These are phyloP conservation scores for Nicotiana tabacum DNA, from an alignment of 257 asterid species.

Conservation along the genomic window DNA sequence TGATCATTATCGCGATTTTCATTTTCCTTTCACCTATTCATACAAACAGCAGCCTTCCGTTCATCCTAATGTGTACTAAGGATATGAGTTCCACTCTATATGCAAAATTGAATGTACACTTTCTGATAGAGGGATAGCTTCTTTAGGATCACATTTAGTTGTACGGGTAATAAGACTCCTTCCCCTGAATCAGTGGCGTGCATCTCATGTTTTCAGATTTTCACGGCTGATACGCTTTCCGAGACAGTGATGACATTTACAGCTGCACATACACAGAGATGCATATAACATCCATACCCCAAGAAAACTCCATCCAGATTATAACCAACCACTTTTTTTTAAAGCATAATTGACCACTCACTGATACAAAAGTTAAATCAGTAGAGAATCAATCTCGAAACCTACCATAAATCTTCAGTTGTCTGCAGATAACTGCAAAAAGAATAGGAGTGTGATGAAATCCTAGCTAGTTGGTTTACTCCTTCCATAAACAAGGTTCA, in stretches of 20 bases:
- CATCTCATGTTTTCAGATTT: neutral
- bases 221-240: neutral
- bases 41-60: neutral
- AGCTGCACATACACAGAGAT: constrained; percentile 7
- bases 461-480: constrained; percentile 20
- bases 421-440: neutral
- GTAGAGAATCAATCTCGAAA: neutral
- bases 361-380: neutral
- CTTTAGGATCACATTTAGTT: neutral
- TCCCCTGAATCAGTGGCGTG: neutral
- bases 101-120: constrained; percentile 12
- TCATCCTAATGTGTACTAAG: constrained; percentile 1
- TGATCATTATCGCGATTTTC: constrained; percentile 3
- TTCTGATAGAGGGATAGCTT: neutral
- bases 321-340: neutral
- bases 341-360: constrained; percentile 8
- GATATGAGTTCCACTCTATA: neutral
- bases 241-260: neutral
- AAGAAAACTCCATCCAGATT: neutral
- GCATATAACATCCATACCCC: neutral
- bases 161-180: neutral
- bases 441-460: neutral
- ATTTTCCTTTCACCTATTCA: neutral
- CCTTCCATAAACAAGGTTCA: constrained; percentile 36
- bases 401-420: constrained; percentile 8